Base-by-base conservation (phyloP, 805 yeast species). In the Kregervanrija fluxuum region DNA sequence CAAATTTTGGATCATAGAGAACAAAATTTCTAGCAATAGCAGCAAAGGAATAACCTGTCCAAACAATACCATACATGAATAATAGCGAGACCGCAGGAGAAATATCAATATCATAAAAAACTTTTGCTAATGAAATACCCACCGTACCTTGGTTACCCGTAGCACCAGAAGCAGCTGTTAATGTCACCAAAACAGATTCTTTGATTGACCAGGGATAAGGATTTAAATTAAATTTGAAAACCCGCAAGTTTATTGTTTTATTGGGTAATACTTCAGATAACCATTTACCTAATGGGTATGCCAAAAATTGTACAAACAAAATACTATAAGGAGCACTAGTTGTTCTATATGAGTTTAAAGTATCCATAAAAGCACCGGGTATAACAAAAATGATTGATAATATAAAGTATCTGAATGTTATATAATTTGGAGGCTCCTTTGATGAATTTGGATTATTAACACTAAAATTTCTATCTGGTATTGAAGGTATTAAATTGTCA, bases 161-260 rank as follows among this genome's bases (percentile, higher is more conserved):
- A 47, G 83, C 72, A 14, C 78, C 72, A 33, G 73, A 67, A 28
- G 73, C 73, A 2, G 79, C 79, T 1, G 79, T 69, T 30, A 74
- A 62, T 8, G 78, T 71, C 33, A 77, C 67, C 63, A 80, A 45
- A 32, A 75, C 71, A 8, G 79, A 68, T 51, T 75, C 80, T 46
- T 75, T 74, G 37, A 75, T 68, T 4, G 76, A 60, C 79, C 79
- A 75, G 0, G 80, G 79, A 2, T 78, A 75, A 0, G 81, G 80
- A 46, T 75, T 75, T 41, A 72, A 51, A 43, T 62, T 61, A 49
- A 73, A 66, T 30, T 49, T 48, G 41, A 55, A 52, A 11, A 42
- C 16, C 1, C 54, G 48, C 2, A 43, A 30, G 8, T 41, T 47
- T 5, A 64, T 44, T 6, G 54, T 42, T 42, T 54, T 61, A 9